Percentiles rank a stretch among this genome's conserved stretches.
Conservation (phyloP, 2,329 filamentous ascomycete species). For the Alternaria arbusti region DNA sequence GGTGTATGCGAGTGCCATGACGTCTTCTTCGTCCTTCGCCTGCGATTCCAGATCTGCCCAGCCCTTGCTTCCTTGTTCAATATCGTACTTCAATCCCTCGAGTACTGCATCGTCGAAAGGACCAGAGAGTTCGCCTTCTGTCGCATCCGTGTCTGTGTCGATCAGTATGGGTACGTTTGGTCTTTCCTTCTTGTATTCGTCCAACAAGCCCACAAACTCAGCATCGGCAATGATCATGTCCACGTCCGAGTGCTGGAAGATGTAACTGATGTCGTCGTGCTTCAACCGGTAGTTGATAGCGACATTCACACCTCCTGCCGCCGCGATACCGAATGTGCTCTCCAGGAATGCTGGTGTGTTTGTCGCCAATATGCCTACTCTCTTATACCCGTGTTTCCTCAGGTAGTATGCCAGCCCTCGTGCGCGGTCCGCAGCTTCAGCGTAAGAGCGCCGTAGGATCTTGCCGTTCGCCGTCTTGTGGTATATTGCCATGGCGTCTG, state of each 20-base stretch:
- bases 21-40: slow-evolving; percentile 75
- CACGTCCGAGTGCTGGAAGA: slow-evolving; percentile 85
- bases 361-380: slow-evolving; percentile 84
- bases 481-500: slow-evolving; percentile 78
- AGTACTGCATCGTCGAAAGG: slow-evolving; percentile 83
- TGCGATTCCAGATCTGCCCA: slow-evolving; percentile 80
- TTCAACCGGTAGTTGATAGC: slow-evolving; percentile 78
- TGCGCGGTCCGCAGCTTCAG: slow-evolving; percentile 83
- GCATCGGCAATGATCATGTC: slow-evolving; percentile 86
- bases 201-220: slow-evolving; percentile 76
- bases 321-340: slow-evolving; percentile 84
- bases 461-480: slow-evolving; percentile 82
- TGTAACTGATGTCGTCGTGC: slow-evolving; percentile 85
- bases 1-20: slow-evolving; percentile 90
- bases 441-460: slow-evolving; percentile 77
- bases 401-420: slow-evolving; percentile 88
- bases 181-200: slow-evolving; percentile 66
- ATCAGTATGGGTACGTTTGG: slow-evolving; percentile 74
- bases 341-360: slow-evolving; percentile 97
- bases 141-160: slow-evolving; percentile 83
- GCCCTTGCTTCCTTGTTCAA: slow-evolving; percentile 67
- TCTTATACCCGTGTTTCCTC: slow-evolving; percentile 72
- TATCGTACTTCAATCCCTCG: slow-evolving; percentile 79
- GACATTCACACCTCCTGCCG: slow-evolving; percentile 79
- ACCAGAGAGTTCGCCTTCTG: slow-evolving; percentile 74